These are phyloP conservation scores for Wickerhamomyces pijperi DNA, from an alignment of 805 yeast genomes.

Conservation along the genomic window DNA sequence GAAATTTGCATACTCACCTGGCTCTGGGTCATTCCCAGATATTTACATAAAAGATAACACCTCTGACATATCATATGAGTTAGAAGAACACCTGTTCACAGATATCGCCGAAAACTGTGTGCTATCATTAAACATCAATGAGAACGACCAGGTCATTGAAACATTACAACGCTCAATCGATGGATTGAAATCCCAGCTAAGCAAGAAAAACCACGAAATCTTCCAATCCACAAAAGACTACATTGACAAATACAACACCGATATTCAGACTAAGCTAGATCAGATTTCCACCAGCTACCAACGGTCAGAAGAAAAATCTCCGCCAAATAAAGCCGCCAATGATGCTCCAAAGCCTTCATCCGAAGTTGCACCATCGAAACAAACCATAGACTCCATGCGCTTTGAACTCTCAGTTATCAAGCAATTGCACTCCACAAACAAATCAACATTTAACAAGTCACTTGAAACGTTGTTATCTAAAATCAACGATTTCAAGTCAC, in stretches of 20 bases:
- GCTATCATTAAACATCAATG: constrained; percentile 45
- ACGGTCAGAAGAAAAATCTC: no score
- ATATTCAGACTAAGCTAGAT: constrained; percentile 11
- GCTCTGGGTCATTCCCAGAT: constrained; percentile 61
- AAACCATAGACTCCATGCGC: constrained; percentile 21
- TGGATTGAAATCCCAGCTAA: constrained; percentile 9
- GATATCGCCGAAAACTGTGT: constrained; percentile 54
- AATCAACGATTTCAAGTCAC: constrained; percentile 39
- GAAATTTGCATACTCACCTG: constrained; percentile 76
- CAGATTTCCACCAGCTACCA: constrained; percentile 4
- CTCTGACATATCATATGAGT: constrained; percentile 58
- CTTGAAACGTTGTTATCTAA: constrained; percentile 33
- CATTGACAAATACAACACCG: constrained; percentile 15
- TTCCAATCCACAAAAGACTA: constrained; percentile 12
- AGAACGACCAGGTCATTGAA: constrained; percentile 10
- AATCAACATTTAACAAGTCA: constrained; percentile 28
- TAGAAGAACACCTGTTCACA: constrained; percentile 55
- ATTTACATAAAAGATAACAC: constrained; percentile 58
- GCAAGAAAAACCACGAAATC: constrained; percentile 6
- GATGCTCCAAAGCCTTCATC: constrained; percentile 1
- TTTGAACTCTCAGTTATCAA: constrained; percentile 49
- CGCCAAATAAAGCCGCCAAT: no score
- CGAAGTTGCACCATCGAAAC: constrained; percentile 1
- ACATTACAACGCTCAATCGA: constrained; percentile 9
- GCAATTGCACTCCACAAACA: constrained; percentile 40